These are phyloP conservation scores for Suillus variegatus DNA, from an alignment of 768 basidiomycete species.

Conservation along the genomic window DNA sequence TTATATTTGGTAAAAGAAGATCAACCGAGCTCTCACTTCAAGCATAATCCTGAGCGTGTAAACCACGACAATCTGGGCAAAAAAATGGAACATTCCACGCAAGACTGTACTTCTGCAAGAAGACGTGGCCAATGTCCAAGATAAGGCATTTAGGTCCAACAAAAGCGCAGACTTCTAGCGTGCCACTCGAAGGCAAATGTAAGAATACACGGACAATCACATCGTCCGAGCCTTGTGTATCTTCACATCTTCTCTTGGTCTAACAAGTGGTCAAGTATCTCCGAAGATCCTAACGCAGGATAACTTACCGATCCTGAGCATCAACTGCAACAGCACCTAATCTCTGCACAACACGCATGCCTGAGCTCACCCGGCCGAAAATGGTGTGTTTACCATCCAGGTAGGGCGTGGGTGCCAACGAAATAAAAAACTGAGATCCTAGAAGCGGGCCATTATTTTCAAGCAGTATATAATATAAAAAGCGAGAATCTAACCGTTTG, in stretches of 20 bases:
- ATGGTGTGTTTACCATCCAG: slow-evolving; percentile 87
- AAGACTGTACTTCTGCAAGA: not conserved
- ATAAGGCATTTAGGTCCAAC: not conserved
- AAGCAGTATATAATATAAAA: slow-evolving; percentile 17
- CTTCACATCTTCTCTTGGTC: slow-evolving; percentile 82
- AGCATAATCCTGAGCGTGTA: too few species aligned
- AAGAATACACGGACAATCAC: not conserved
- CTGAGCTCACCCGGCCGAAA: slow-evolving; percentile 86
- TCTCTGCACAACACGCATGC: slow-evolving; percentile 91
- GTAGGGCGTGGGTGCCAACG: slow-evolving; percentile 79
- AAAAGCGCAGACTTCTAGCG: not conserved
- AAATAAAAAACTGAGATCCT: slow-evolving; percentile 97
- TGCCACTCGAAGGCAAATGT: not conserved
- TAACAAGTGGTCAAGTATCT: slow-evolving; percentile 1
- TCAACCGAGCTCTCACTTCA: not conserved
- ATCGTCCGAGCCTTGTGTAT: slow-evolving; percentile 70
- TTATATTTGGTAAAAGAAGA: not conserved
- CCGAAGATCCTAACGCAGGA: not conserved
- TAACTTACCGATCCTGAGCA: slow-evolving; percentile 76
- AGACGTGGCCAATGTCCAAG: not conserved
- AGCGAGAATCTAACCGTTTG: slow-evolving; percentile 56
- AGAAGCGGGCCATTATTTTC: slow-evolving; percentile 24
- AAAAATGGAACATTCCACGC: not conserved
- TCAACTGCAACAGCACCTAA: slow-evolving; percentile 91
- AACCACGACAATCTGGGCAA: not conserved